Conservation (phyloP, 768 basidiomycete species). For the Russula compacta region DNA sequence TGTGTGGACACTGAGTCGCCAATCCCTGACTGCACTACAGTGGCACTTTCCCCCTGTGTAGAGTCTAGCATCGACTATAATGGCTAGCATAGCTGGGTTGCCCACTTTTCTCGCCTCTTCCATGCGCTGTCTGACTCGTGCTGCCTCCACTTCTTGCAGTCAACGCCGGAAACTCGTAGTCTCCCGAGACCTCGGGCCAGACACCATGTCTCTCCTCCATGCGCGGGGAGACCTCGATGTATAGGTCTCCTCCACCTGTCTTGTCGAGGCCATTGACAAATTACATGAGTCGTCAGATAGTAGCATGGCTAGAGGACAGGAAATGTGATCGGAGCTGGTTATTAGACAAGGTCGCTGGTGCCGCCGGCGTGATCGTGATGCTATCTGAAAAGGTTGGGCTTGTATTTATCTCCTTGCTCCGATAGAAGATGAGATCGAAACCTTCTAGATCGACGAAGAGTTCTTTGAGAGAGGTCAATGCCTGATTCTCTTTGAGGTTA, state of each 20-base stretch:
- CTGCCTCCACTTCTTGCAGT: neutral
- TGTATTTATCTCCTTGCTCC: neutral
- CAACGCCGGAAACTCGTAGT: constrained; percentile 41
- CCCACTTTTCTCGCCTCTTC: neutral
- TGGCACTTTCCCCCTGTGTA: neutral
- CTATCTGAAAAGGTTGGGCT: constrained; percentile 56
- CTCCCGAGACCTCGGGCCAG: constrained; percentile 50
- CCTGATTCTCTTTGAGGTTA: neutral
- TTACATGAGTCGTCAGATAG: constrained; percentile 28
- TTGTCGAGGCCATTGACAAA: neutral
- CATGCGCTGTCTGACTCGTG: neutral
- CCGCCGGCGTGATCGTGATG: constrained; percentile 49
- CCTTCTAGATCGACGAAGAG: constrained; percentile 58
- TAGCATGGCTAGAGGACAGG: constrained; percentile 45
- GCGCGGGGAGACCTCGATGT: constrained; percentile 49
- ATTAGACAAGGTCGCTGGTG: constrained; percentile 58
- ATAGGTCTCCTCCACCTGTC: neutral
- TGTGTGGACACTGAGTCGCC: too few species aligned
- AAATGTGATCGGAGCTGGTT: constrained; percentile 61
- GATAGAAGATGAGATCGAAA: constrained; percentile 7
- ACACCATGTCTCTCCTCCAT: constrained; percentile 50
- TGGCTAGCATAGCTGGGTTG: neutral
- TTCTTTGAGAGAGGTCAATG: constrained; percentile 47
- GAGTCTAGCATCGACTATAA: neutral
- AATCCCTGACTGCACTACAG: neutral